Evolutionary conservation across 352 stramenopile species (phyloP), one percentile per base, ranked within the genome.

Genomic region (Thalassiosira ordinaria): DNA sequence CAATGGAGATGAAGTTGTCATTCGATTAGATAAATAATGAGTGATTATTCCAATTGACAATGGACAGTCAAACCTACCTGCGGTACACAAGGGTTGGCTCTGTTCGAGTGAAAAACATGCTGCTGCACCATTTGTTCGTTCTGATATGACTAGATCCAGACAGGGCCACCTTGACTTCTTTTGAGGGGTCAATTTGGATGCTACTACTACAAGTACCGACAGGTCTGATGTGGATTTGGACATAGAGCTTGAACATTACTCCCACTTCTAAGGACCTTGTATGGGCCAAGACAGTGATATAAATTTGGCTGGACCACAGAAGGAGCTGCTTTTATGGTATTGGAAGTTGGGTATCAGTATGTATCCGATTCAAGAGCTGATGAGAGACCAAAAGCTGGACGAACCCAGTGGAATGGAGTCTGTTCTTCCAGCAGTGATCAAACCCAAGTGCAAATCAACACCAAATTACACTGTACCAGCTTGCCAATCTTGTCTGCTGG

Each of bases 241-340:
- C 35, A 13, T 13, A 13, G 35, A 41, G 13, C 13, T 41, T 41
- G 35, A 41, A 13, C 35, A 41, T 41, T 41, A 41, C 13, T 5
- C 35, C 5, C 5, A 41, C 13, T 41, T 41, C 35, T 51, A 16
- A 22, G 6, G 6, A 51, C 29, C 47, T n/a, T 51, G 24, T 35
- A 31, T 75, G 11, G 39, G 11, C 14, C 11, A 27, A n/a, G n/a
- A 78, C 37, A 51, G 7, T 1, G 87, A 91, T 77, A 46, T 73
- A 26, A 85, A 90, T 44, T 37, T 91, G 2, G 78, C 57, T 63
- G 9, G 46, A 16, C 44, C 47, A 14, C 69, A 87, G 60, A 81
- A 80, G 39, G 78, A 87, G 26, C 27, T 85, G 1, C 26, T 85
- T 0, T 18, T 78, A 0, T 86, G 65, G 70, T 75, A 91, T 76